Percentiles rank a stretch among this genome's conserved stretches.
These are phyloP conservation scores for Pythium dissotocum DNA, from an alignment of 352 stramenopile genomes.

Conservation along the genomic window DNA sequence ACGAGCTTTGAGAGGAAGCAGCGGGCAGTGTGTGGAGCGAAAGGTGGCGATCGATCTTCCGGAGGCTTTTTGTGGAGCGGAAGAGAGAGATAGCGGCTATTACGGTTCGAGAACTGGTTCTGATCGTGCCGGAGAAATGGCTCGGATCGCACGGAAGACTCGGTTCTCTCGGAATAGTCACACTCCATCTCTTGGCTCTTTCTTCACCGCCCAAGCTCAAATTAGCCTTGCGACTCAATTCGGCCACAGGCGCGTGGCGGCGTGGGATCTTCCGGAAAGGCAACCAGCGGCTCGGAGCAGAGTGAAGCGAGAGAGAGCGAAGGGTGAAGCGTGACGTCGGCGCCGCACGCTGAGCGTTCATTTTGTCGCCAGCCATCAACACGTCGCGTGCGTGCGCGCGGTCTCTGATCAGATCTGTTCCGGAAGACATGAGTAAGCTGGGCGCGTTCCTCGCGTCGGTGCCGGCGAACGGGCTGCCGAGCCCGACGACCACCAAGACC, in stretches of 20 bases:
- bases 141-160: not conserved
- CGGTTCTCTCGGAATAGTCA: not conserved
- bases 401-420: conserved; percentile 1
- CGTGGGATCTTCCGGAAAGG: conserved; percentile 1
- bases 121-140: conserved; percentile 4
- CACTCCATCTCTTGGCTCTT: not conserved
- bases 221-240: not conserved
- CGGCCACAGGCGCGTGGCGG: not conserved
- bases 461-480: conserved; percentile 54
- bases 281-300: not conserved
- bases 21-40: too few relatives aligned
- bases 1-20: conserved; percentile 17
- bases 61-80: conserved; percentile 9
- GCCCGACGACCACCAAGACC: conserved; percentile 23
- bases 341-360: conserved; percentile 1
- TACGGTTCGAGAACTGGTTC: not conserved
- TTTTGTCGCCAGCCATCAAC: conserved; percentile 3
- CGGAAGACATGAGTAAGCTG: conserved; percentile 45
- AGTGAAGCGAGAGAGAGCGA: not conserved
- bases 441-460: conserved; percentile 77
- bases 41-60: not conserved
- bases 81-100: not conserved
- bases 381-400: not conserved
- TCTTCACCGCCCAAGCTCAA: not conserved
- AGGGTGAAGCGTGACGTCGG: not conserved